phyloP scores from a whole-genome alignment of 2,329 filamentous ascomycete species.

The Elsinoe perseae region DNA sequence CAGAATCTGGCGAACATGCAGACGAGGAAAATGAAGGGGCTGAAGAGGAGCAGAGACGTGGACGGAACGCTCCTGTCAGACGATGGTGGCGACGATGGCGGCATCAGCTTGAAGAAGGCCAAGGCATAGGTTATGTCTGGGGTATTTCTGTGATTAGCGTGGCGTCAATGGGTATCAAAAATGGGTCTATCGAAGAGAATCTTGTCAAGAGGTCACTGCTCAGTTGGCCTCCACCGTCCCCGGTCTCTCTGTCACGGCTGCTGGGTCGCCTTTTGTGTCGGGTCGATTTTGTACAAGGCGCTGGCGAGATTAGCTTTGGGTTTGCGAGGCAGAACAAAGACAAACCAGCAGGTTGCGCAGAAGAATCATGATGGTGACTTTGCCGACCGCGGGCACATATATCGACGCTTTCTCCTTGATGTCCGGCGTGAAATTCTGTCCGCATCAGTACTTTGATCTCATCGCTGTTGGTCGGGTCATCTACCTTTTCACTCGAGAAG shows the following conservation, averaged over 20 bases:
- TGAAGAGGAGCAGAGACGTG: conserved; percentile 68
- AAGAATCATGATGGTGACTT: conserved; percentile 90
- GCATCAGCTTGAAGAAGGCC: conserved; percentile 19
- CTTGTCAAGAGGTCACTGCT: neutral
- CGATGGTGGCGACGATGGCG: conserved; percentile 18
- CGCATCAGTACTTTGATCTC: neutral
- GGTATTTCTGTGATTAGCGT: conserved; percentile 16
- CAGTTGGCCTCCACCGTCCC: conserved; percentile 20
- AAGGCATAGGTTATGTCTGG: conserved; percentile 9
- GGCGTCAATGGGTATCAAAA: conserved; percentile 19
- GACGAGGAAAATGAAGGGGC: conserved; percentile 97
- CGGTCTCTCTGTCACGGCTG: conserved; percentile 19
- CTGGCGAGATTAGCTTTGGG: conserved; percentile 24
- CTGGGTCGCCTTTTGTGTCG: conserved; percentile 27
- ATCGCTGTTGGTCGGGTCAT: conserved; percentile 17
- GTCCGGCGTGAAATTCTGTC: conserved; percentile 73
- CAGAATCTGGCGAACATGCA: conserved; percentile 83
- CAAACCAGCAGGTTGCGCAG: conserved; percentile 80
- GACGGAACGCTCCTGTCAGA: conserved; percentile 37
- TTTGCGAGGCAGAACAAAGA: conserved; percentile 22
- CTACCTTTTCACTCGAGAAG: conserved; percentile 80
- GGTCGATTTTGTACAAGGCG: conserved; percentile 40
- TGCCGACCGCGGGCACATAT: conserved; percentile 93
- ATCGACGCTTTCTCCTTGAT: conserved; percentile 95
- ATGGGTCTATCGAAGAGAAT: conserved; percentile 10